phyloP scores from a whole-genome alignment of 176 grass and related monocot species.

The Eleusine coracana region DNA sequence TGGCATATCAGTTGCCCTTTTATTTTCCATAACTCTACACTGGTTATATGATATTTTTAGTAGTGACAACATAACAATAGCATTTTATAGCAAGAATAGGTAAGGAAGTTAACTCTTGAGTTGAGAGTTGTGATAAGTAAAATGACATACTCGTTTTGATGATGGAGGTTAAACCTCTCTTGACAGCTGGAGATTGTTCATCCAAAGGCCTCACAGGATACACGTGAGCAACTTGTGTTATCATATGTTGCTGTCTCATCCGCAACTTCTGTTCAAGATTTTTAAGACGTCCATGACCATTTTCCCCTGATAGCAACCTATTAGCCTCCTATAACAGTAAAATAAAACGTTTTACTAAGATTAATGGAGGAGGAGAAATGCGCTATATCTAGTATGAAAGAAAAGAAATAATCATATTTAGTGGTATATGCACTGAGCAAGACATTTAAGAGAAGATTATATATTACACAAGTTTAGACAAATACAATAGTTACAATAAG shows the following conservation, averaged over 20 bases:
- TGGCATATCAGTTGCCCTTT: neutral
- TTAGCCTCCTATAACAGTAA: slow-evolving; percentile 57
- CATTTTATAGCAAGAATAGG: slow-evolving; percentile 5
- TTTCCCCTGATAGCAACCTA: slow-evolving; percentile 62
- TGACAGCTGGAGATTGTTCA: slow-evolving; percentile 56
- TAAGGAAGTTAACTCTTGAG: neutral
- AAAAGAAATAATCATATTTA: neutral
- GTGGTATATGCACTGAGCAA: neutral
- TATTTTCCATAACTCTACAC: neutral
- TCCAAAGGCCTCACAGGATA: slow-evolving; percentile 73
- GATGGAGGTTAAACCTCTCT: slow-evolving; percentile 46
- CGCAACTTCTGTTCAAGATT: slow-evolving; percentile 45
- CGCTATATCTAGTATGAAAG: neutral
- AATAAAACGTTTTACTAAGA: neutral
- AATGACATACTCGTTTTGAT: slow-evolving; percentile 46
- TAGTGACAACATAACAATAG: neutral
- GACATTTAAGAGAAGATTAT: neutral
- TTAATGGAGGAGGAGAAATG: neutral
- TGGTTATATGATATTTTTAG: neutral
- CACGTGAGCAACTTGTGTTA: slow-evolving; percentile 58
- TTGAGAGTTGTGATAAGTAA: neutral
- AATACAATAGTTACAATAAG: neutral
- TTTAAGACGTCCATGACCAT: slow-evolving; percentile 64
- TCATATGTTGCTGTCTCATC: slow-evolving; percentile 76
- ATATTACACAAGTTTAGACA: neutral